Base-by-base conservation (phyloP, 768 basidiomycete species). In the Filobasidium wieringae region DNA sequence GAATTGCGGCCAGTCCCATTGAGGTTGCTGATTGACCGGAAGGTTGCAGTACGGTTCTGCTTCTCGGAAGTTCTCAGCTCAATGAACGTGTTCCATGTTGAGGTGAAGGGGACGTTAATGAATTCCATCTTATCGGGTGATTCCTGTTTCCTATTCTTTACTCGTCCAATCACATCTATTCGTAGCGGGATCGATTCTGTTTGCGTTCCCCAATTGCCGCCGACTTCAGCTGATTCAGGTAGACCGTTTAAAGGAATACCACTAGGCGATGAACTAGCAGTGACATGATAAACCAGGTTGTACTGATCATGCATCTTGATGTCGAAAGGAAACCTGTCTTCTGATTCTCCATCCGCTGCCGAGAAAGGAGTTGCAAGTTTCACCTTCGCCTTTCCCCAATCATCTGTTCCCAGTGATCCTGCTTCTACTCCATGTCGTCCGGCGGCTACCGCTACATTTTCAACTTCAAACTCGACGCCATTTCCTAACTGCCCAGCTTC, bases 21-120 rank as follows among this genome's bases (percentile, higher is more conserved):
- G 36, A 9, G 36, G n/a, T n/a, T 37, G 36, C 36, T 37, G n/a
- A 47, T 47, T 22, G 43, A 47, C 43, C 43, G 22, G n/a, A 47
- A 47, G 11, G 43, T 47, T 4, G 43, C 22, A 4, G 24, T 19
- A 19, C 43, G 22, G n/a, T 47, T 47, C 43, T 47, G 22, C 43
- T 24, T 47, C 4, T 50, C 49, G 32, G 56, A 26, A 12, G 49
- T 51, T 14, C 36, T 47, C n/a, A 57, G 36, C 36, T 57, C 56
- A 49, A 57, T 47, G 15, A 57, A 45, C 24, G 56, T 57, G 31
- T 57, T 57, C 56, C 56, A 57, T 12, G 56, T 57, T 14, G 56
- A 57, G 12, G 47, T 57, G 34, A 57, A 57, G 26, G 19, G 33
- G 2, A 34, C 34, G 4, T 47, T 57, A 29, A 57, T 8, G 5